Conservation (phyloP, 805 yeast species). For the Starmerella geochares region DNA sequence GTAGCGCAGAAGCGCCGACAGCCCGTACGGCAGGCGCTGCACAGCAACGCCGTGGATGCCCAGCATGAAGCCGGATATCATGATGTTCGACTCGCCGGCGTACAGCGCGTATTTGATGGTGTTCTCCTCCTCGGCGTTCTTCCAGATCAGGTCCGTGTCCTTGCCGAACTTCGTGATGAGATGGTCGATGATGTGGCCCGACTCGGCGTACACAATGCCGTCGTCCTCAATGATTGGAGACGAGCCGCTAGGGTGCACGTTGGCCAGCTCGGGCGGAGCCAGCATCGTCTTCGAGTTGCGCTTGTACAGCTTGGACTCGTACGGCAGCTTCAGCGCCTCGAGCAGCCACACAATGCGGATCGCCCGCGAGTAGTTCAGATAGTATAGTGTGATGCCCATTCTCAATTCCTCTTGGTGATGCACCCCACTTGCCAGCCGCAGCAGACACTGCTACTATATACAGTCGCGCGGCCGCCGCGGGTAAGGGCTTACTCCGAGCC, state of each 20-base stretch:
- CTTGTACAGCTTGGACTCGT: conserved; percentile 43
- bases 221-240: conserved; percentile 48
- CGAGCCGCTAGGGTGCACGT: conserved; percentile 54
- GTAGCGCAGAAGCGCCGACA: conserved; percentile 32
- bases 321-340: conserved; percentile 49
- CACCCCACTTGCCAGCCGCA: not conserved
- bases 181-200: conserved; percentile 49
- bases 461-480: not conserved
- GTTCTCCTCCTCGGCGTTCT: conserved; percentile 35
- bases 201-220: conserved; percentile 42
- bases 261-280: conserved; percentile 42
- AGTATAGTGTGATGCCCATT: conserved; percentile 19
- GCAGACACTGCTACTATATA: not conserved
- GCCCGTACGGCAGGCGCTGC: conserved; percentile 19
- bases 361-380: conserved; percentile 46
- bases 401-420: not conserved
- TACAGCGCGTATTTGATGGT: conserved; percentile 44
- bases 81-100: conserved; percentile 54
- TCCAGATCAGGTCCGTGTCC: conserved; percentile 33
- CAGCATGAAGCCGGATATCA: conserved; percentile 38
- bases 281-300: conserved; percentile 38
- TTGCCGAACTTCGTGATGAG: conserved; percentile 43
- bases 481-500: not conserved
- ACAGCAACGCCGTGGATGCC: conserved; percentile 32
- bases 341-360: conserved; percentile 54